A percentile compares a stretch with the other conserved stretches of the same genome.
These are phyloP conservation scores for Skeletonema potamos DNA, from an alignment of 108 stramenopile genomes.

Conservation along the genomic window DNA sequence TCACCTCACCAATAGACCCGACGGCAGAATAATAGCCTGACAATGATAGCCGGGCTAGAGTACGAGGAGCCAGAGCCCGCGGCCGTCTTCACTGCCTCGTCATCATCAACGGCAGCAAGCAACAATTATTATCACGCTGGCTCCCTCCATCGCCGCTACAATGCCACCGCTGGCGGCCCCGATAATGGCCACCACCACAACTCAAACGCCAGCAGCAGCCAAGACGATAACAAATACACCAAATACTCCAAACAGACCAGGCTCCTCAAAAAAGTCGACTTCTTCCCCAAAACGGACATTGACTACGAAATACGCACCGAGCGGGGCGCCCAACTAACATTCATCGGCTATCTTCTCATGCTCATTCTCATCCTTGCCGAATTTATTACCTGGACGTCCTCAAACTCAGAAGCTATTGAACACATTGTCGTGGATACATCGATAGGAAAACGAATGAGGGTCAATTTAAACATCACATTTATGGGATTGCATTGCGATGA, in stretches of 20 bases:
- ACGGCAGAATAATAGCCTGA: too few species aligned
- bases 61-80: slow-evolving; percentile 32
- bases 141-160: not conserved
- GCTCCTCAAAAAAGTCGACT: slow-evolving; percentile 53
- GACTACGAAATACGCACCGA: slow-evolving; percentile 80
- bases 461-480: slow-evolving; percentile 96
- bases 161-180: slow-evolving; percentile 24
- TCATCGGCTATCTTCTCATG: slow-evolving; percentile 60
- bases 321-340: slow-evolving; percentile 55
- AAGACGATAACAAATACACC: slow-evolving; percentile 22
- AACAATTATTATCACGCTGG: not conserved
- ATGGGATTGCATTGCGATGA: slow-evolving; percentile 92
- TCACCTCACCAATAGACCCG: too few species aligned
- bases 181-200: slow-evolving; percentile 14
- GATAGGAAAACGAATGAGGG: slow-evolving; percentile 86
- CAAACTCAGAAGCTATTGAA: slow-evolving; percentile 56
- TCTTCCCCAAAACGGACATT: slow-evolving; percentile 81
- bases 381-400: slow-evolving; percentile 40
- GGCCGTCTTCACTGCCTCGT: not conserved
- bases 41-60: slow-evolving; percentile 43
- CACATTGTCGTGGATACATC: slow-evolving; percentile 77
- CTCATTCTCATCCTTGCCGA: slow-evolving; percentile 64
- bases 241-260: slow-evolving; percentile 30
- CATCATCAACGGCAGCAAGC: slow-evolving; percentile 6
- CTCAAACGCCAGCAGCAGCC: not conserved